Conservation (phyloP, 1,284 basidiomycete species). For the Cronartium quercuum region DNA sequence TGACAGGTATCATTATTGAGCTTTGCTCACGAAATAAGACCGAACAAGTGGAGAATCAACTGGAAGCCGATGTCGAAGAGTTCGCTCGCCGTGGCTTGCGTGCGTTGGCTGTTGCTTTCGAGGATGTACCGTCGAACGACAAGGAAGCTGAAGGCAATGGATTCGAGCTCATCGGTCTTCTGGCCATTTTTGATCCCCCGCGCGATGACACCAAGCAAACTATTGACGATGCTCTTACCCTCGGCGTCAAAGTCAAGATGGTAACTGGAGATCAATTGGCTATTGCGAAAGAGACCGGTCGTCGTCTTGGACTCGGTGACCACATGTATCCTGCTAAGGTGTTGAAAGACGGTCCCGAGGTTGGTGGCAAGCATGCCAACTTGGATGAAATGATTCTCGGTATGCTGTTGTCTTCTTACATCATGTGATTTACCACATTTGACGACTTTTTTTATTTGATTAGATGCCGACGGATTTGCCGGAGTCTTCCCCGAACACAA, state of each 20-base stretch:
- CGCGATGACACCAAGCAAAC: slow-evolving; percentile 98
- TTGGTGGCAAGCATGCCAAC: slow-evolving; percentile 54
- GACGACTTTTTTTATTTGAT: slow-evolving; percentile 46
- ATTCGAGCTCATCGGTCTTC: slow-evolving; percentile 92
- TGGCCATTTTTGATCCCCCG: slow-evolving; percentile 96
- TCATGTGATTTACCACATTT: not conserved
- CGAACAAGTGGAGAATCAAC: slow-evolving; percentile 75
- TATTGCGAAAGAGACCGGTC: slow-evolving; percentile 97
- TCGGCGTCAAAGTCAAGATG: slow-evolving; percentile 99
- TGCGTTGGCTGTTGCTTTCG: slow-evolving; percentile 90
- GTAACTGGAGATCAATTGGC: slow-evolving; percentile 98
- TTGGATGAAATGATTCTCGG: slow-evolving; percentile 42
- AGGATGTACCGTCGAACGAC: slow-evolving; percentile 66
- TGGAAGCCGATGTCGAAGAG: slow-evolving; percentile 91
- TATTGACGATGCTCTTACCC: slow-evolving; percentile 88
- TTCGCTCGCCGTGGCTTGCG: slow-evolving; percentile 93
- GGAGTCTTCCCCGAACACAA: slow-evolving; percentile 70
- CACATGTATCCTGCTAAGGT: slow-evolving; percentile 97
- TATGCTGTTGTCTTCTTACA: slow-evolving; percentile 59
- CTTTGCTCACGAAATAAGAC: slow-evolving; percentile 97
- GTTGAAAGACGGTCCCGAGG: slow-evolving; percentile 79
- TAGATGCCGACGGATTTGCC: slow-evolving; percentile 84
- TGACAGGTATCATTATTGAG: slow-evolving; percentile 66
- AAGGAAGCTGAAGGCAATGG: slow-evolving; percentile 79
- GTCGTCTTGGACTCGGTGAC: slow-evolving; percentile 89